Conservation (phyloP, 345 rosid species). For the Populus simonii region DNA sequence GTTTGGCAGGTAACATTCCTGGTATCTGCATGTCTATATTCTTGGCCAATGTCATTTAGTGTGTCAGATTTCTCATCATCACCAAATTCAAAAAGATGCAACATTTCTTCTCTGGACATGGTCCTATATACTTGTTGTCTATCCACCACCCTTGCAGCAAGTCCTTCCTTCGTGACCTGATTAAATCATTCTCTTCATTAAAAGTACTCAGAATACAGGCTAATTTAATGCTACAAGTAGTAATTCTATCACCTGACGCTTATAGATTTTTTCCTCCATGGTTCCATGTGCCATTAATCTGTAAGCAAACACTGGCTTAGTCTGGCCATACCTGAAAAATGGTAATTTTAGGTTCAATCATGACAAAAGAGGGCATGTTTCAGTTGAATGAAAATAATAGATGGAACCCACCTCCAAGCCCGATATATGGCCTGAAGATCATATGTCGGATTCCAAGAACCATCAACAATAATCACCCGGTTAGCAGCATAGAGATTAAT, state of each 20-base stretch:
- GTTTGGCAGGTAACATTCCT: constrained; percentile 22
- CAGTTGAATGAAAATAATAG: neutral
- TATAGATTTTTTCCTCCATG: constrained; percentile 96
- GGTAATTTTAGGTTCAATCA: constrained; percentile 5
- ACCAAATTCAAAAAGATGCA: constrained; percentile 96
- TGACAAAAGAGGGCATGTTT: neutral
- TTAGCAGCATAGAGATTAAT: constrained; percentile 97
- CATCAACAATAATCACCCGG: constrained; percentile 96
- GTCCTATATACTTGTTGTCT: constrained; percentile 97
- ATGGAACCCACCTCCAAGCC: constrained; percentile 83
- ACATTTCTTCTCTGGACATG: constrained; percentile 96
- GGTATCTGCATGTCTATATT: constrained; percentile 31
- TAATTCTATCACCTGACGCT: constrained; percentile 77
- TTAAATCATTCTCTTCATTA: constrained; percentile 25
- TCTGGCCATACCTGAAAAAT: constrained; percentile 85
- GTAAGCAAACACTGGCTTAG: constrained; percentile 94
- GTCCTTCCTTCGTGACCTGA: constrained; percentile 98
- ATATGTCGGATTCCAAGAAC: constrained; percentile 99
- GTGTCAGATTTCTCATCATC: constrained; percentile 77
- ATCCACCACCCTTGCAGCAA: constrained; percentile 99
- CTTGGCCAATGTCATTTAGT: constrained; percentile 40
- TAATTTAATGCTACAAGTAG: neutral
- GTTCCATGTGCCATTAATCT: constrained; percentile 96
- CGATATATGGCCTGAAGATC: constrained; percentile 99
- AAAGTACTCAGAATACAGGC: constrained; percentile 13